These are phyloP conservation scores for Capniomyces stellatus DNA, from an alignment of 371 early-diverging fungal species.

Conservation along the genomic window DNA sequence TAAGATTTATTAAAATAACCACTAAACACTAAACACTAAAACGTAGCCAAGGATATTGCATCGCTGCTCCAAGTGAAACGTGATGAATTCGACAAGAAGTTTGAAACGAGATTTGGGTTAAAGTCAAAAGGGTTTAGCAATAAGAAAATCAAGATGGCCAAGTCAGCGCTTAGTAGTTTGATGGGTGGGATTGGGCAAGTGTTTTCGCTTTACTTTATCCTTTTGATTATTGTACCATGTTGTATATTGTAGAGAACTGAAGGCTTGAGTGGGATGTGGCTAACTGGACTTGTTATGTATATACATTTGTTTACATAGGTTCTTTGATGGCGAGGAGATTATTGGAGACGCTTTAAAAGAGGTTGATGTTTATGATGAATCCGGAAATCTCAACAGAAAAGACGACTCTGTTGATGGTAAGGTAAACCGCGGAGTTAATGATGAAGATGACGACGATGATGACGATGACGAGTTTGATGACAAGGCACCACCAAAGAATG, in stretches of 20 bases:
- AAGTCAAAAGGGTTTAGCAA: constrained; percentile 38
- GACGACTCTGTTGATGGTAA: constrained; percentile 24
- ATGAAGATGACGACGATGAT: not conserved
- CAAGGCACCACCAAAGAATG: constrained; percentile 16
- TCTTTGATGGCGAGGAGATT: constrained; percentile 2
- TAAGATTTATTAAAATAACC: too few species aligned
- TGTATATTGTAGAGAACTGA: too few species aligned
- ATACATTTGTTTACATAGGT: too few species aligned
- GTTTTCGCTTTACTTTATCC: too few species aligned
- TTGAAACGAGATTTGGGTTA: constrained; percentile 55
- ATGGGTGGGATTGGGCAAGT: constrained; percentile 76
- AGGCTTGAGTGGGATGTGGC: too few species aligned
- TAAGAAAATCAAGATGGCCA: constrained; percentile 46
- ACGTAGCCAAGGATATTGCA: too few species aligned
- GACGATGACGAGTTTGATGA: constrained; percentile 15
- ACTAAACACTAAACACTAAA: too few species aligned
- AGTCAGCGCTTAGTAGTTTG: constrained; percentile 59
- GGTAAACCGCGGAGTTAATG: constrained; percentile 31
- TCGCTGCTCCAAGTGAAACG: too few species aligned
- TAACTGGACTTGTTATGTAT: too few species aligned
- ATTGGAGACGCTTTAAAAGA: not conserved
- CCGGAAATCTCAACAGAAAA: not conserved
- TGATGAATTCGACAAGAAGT: constrained; percentile 43
- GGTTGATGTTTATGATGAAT: not conserved
- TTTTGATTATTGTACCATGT: too few species aligned